phyloP scores from a whole-genome alignment of 208 protist species.

The Acanthamoeba divionensis region DNA sequence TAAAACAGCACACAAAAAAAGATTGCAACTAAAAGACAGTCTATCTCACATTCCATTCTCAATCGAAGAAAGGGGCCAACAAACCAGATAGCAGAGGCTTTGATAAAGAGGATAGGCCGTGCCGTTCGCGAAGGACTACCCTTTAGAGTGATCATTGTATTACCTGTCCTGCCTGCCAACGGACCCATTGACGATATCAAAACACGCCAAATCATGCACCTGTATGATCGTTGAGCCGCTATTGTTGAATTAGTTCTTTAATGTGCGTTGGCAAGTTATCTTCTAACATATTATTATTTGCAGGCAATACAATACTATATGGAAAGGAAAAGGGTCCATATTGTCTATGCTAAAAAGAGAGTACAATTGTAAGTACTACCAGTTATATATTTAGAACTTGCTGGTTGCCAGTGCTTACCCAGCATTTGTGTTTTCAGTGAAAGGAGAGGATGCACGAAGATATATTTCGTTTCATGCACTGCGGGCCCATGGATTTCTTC shows the following conservation, averaged over 20 bases:
- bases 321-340: constrained; percentile 14
- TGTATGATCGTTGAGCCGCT: no score
- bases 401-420: neutral
- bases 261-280: neutral
- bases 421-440: neutral
- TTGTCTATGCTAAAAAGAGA: neutral
- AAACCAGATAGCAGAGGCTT: constrained; percentile 61
- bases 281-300: neutral
- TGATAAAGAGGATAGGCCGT: constrained; percentile 58
- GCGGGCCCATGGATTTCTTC: constrained; percentile 44
- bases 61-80: neutral
- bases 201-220: constrained; percentile 35
- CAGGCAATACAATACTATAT: constrained; percentile 48
- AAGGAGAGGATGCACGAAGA: neutral
- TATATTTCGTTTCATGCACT: constrained; percentile 68
- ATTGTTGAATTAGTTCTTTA: no score
- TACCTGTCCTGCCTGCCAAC: constrained; percentile 55
- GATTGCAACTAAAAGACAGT: no score
- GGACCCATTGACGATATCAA: neutral
- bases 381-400: neutral
- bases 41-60: neutral
- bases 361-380: neutral
- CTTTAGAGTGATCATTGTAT: constrained; percentile 61
- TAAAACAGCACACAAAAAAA: no score
- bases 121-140: neutral